Evolutionary conservation across 352 stramenopile species (phyloP).

Genomic region (Pythium coloratum): DNA sequence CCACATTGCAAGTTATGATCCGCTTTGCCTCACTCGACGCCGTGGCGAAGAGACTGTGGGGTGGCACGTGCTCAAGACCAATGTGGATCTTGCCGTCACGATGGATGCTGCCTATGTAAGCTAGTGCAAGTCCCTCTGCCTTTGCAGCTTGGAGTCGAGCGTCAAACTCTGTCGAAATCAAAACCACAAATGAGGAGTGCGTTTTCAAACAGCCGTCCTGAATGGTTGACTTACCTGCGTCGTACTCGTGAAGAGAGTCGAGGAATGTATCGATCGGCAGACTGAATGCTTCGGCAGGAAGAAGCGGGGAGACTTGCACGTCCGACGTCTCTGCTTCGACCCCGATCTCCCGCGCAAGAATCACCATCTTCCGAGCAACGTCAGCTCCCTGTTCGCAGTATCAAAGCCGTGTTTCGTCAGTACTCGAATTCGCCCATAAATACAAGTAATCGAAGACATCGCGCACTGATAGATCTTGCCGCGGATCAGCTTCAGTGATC

Average conservation of each 20-base stretch:
- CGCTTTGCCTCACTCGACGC: constrained; percentile 15
- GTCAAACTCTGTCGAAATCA: constrained; percentile 19
- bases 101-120: constrained; percentile 60
- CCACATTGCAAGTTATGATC: neutral
- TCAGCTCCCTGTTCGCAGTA: constrained; percentile 43
- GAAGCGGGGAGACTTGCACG: constrained; percentile 47
- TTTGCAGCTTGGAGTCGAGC: constrained; percentile 32
- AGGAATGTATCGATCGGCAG: constrained; percentile 61
- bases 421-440: no score
- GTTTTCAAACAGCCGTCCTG: neutral
- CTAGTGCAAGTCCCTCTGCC: constrained; percentile 33
- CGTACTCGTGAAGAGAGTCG: constrained; percentile 34
- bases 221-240: constrained; percentile 28
- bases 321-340: constrained; percentile 32
- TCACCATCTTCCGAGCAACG: constrained; percentile 68
- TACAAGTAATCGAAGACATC: no score
- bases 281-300: constrained; percentile 40
- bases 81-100: constrained; percentile 40
- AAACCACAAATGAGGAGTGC: neutral
- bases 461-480: constrained; percentile 52
- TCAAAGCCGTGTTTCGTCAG: no score
- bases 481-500: constrained; percentile 70
- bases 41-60: constrained; percentile 39
- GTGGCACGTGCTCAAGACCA: constrained; percentile 32
- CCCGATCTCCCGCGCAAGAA: constrained; percentile 58